Percentiles rank a stretch among this genome's conserved stretches.
These are phyloP conservation scores for Arthrobotrys sinensis DNA, from an alignment of 2,329 filamentous ascomycete species.

Conservation along the genomic window DNA sequence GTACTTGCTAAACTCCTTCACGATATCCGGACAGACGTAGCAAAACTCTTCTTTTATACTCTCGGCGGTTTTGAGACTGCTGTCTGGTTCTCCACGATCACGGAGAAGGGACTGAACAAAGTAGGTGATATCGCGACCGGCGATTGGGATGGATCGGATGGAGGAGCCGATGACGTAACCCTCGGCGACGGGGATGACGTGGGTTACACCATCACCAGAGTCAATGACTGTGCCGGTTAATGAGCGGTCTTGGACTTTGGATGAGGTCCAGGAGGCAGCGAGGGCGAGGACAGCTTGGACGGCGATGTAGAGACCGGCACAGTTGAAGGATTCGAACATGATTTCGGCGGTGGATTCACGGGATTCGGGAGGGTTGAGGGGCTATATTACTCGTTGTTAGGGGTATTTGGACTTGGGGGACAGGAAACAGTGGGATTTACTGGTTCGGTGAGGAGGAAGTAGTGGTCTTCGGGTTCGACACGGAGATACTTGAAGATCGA, in stretches of 20 bases:
- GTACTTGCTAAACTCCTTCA: conserved; percentile 96
- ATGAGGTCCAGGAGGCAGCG: conserved; percentile 97
- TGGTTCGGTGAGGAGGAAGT: conserved; percentile 97
- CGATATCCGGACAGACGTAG: conserved; percentile 98
- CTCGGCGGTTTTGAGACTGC: conserved; percentile 95
- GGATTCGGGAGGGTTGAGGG: conserved; percentile 97
- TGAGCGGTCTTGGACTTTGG: conserved; percentile 95
- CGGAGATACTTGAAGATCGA: conserved; percentile 99
- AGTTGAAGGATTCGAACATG: conserved; percentile 99
- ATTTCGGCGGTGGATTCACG: conserved; percentile 99
- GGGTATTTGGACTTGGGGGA: not conserved
- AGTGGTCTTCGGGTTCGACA: conserved; percentile 98
- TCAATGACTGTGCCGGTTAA: conserved; percentile 98
- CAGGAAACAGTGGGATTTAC: conserved; percentile 72
- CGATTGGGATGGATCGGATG: conserved; percentile 99
- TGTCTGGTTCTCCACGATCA: conserved; percentile 96
- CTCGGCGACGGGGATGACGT: conserved; percentile 98
- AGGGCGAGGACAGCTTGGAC: conserved; percentile 97
- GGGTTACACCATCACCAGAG: conserved; percentile 97
- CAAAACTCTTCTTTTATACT: conserved; percentile 99
- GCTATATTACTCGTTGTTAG: conserved; percentile 71
- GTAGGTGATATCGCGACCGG: conserved; percentile 97
- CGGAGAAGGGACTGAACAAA: conserved; percentile 97
- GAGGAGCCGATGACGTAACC: conserved; percentile 99
- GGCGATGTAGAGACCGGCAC: conserved; percentile 97